A percentile compares a stretch with the other conserved stretches of the same genome.
phyloP scores from a whole-genome alignment of 2,329 filamentous ascomycete genomes.

The Pseudocercospora vitis region DNA sequence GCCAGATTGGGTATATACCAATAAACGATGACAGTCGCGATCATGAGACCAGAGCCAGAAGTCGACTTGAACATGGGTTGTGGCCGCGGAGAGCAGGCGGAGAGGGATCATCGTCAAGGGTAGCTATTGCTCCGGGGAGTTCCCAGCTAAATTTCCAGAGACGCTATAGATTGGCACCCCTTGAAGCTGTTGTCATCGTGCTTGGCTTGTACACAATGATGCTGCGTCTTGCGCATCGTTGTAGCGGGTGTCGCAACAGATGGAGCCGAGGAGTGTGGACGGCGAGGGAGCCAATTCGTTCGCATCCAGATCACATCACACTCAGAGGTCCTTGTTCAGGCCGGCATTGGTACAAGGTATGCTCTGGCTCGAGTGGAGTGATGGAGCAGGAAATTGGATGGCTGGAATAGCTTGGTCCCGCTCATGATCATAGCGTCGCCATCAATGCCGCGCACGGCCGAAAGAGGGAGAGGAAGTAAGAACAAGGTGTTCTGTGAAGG shows the following conservation, averaged over 20 bases:
- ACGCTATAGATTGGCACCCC: not conserved
- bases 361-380: not conserved
- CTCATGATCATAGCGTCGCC: conserved; percentile 1
- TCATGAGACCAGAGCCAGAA: conserved; percentile 4
- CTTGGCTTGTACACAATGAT: not conserved
- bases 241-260: not conserved
- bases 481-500: not conserved
- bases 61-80: not conserved
- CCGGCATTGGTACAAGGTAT: not conserved
- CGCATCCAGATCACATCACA: not conserved
- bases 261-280: not conserved
- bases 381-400: not conserved
- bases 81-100: not conserved
- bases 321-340: conserved; percentile 1
- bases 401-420: not conserved
- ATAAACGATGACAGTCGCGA: conserved; percentile 2
- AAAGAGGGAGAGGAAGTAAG: not conserved
- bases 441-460: conserved; percentile 1
- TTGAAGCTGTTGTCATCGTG: not conserved
- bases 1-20: not conserved
- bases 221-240: not conserved
- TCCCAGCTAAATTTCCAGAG: conserved; percentile 1
- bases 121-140: not conserved
- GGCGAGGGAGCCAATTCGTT: not conserved
- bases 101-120: conserved; percentile 5